These are phyloP conservation scores for Plenodomus tracheiphilus DNA, from an alignment of 2,329 filamentous ascomycete species.

Conservation along the genomic window DNA sequence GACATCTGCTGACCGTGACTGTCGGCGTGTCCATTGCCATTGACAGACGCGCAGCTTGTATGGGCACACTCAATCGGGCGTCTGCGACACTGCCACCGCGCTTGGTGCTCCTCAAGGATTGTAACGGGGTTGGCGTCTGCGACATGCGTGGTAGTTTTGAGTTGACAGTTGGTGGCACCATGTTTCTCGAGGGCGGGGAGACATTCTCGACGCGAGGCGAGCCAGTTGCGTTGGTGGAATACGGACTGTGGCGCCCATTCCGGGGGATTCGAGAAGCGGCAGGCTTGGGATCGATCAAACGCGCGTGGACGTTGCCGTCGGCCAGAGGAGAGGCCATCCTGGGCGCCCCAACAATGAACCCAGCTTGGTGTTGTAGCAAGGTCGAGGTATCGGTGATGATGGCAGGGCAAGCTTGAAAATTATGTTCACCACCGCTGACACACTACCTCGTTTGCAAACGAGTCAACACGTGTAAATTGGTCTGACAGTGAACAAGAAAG, in stretches of 20 bases:
- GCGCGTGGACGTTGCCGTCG: slow-evolving; percentile 12
- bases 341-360: neutral
- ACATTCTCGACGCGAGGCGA: slow-evolving; percentile 10
- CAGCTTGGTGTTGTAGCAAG: neutral
- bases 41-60: neutral
- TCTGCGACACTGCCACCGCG: neutral
- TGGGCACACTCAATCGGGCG: slow-evolving; percentile 3
- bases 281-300: slow-evolving; percentile 4
- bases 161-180: slow-evolving; percentile 7
- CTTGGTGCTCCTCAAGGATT: neutral
- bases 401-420: neutral
- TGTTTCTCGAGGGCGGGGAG: slow-evolving; percentile 1
- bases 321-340: slow-evolving; percentile 16
- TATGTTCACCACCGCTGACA: neutral
- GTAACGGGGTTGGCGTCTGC: slow-evolving; percentile 10
- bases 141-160: slow-evolving; percentile 38
- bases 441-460: neutral
- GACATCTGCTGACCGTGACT: slow-evolving; percentile 2
- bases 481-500: neutral
- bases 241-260: slow-evolving; percentile 8
- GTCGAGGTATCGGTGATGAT: neutral
- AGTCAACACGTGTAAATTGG: neutral
- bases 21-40: neutral
- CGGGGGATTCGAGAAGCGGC: slow-evolving; percentile 15
- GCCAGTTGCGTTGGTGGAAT: slow-evolving; percentile 14